Conservation (phyloP, 306 rosid species). For the Vigna nakashimae region DNA sequence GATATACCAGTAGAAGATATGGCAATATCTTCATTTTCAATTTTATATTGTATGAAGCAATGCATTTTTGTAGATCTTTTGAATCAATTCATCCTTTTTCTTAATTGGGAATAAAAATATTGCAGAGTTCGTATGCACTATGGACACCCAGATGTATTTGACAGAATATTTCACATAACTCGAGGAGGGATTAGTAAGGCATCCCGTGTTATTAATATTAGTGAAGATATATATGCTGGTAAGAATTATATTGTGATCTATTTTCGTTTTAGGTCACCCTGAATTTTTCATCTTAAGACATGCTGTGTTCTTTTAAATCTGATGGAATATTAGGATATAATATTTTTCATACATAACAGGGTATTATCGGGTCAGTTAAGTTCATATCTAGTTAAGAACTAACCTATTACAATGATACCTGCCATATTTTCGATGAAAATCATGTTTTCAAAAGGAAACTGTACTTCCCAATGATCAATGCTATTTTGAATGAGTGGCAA, state of each 20-base stretch:
- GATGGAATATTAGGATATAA: background rate
- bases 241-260: constrained; percentile 13
- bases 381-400: background rate
- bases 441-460: background rate
- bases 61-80: constrained; percentile 18
- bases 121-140: constrained; percentile 99
- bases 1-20: no score
- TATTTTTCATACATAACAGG: background rate
- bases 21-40: background rate
- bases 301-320: background rate
- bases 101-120: constrained; percentile 23
- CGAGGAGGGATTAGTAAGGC: constrained; percentile 98
- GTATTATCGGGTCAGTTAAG: background rate
- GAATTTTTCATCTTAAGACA: background rate
- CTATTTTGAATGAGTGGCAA: constrained; percentile 3
- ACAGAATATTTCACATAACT: constrained; percentile 89
- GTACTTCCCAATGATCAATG: background rate
- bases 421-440: background rate
- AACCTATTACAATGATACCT: constrained; percentile 1
- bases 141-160: constrained; percentile 99
- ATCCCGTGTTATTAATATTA: constrained; percentile 93
- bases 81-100: constrained; percentile 11
- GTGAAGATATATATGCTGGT: constrained; percentile 98
- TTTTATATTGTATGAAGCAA: background rate
- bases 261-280: constrained; percentile 8